phyloP scores from a whole-genome alignment of 2,329 filamentous ascomycete genomes.

The Macrophomina pseudophaseolina region DNA sequence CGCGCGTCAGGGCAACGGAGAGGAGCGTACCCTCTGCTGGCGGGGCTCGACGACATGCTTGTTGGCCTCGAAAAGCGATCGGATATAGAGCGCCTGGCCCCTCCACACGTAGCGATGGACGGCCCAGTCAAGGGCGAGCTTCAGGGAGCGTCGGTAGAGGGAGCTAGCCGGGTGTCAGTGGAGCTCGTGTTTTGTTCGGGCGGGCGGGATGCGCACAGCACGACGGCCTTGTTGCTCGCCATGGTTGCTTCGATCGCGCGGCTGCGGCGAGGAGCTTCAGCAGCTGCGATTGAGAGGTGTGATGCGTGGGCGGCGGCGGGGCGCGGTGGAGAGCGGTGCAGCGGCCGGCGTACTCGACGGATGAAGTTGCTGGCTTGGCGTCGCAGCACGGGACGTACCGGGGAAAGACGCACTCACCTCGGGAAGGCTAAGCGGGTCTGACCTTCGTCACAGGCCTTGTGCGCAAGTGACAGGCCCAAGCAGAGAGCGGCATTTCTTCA shows the following conservation, averaged over 20 bases:
- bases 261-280: not conserved
- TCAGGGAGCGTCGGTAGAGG: constrained; percentile 90
- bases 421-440: constrained; percentile 20
- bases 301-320: constrained; percentile 34
- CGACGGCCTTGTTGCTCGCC: constrained; percentile 48
- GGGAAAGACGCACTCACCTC: not conserved
- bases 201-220: constrained; percentile 33
- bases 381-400: constrained; percentile 31
- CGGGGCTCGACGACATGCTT: constrained; percentile 81
- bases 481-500: constrained; percentile 23
- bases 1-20: not conserved
- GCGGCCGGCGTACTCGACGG: constrained; percentile 29
- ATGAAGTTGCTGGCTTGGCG: constrained; percentile 32
- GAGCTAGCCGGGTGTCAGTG: constrained; percentile 53
- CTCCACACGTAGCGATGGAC: constrained; percentile 93
- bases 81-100: constrained; percentile 94
- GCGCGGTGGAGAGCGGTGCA: constrained; percentile 25
- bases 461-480: constrained; percentile 21
- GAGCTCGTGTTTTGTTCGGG: constrained; percentile 30
- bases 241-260: constrained; percentile 37
- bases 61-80: constrained; percentile 94
- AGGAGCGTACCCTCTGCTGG: constrained; percentile 73
- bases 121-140: constrained; percentile 93
- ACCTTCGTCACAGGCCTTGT: constrained; percentile 22
- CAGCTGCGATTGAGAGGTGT: constrained; percentile 29